Base-by-base conservation (phyloP, 164 flowering plant species). In the Buxus sempervirens region DNA sequence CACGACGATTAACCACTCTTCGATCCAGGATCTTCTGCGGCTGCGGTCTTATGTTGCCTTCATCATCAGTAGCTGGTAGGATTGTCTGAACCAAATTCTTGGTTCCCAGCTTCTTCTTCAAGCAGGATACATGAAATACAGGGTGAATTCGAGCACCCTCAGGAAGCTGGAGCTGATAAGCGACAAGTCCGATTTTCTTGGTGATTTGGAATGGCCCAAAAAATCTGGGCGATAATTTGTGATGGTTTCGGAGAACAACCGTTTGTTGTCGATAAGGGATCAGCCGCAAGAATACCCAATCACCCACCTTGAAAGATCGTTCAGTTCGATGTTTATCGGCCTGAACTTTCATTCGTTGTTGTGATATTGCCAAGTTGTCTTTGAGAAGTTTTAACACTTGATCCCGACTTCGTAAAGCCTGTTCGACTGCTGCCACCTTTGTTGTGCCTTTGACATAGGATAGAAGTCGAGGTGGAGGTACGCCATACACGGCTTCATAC, bases 241-340 rank as follows among this genome's bases (percentile, higher is more conserved):
- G 55, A 53, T 18, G n/a, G 16, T 20, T 6, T 53, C 55, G 55
- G 7, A 5, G 7, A 53, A 0, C 54, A 0, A 42, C 6, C 1
- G 65, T 42, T 10, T 22, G 65, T 9, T 63, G 66, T 0, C 66
- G 32, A 15, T 63, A 63, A 23, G 66, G 66, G 1, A 23, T 54
- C 19, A 63, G 27, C 20, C 21, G 51, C 2, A 63, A 12, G 16
- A 15, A 63, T 9, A 49, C 57, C 38, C 21, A 24, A 18, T 63
- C 57, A 0, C 66, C 66, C 0, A 63, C 16, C 0, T 49, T 21
- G 27, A 63, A 63, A 4, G 21, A 7, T 0, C 57, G 21, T 14
- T 63, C 1, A 4, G 56, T 63, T 15, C 57, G 21, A 18, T 63
- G n/a, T 4, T 49, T 2, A 12, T 63, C 56, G 18, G 22, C 41